Evolutionary conservation across 495 filamentous ascomycete genomes (phyloP).

Genomic region (Parachaetomium inaequale): DNA sequence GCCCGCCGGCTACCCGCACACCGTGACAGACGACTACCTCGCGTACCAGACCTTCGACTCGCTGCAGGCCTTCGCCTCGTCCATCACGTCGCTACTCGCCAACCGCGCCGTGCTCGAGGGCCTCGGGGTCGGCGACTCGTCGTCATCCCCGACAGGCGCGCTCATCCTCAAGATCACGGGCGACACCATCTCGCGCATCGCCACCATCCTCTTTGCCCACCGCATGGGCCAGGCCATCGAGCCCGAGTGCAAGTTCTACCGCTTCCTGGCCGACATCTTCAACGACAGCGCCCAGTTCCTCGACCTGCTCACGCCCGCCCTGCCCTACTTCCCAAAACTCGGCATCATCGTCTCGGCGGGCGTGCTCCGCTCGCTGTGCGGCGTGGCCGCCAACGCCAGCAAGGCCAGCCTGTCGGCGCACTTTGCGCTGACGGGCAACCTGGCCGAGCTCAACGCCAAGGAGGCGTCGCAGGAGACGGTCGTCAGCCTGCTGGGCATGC

Average conservation of each 20-base stretch:
- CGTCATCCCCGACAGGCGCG: conserved; percentile 80
- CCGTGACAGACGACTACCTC: conserved; percentile 85
- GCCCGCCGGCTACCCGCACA: conserved; percentile 88
- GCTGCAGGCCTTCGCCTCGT: conserved; percentile 91
- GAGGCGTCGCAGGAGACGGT: conserved; percentile 96
- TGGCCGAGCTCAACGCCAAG: conserved; percentile 92
- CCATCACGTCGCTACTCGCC: conserved; percentile 82
- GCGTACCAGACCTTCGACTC: conserved; percentile 73
- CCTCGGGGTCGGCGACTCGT: conserved; percentile 84
- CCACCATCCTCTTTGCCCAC: conserved; percentile 90
- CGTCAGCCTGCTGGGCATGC: conserved; percentile 85
- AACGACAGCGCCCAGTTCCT: conserved; percentile 89
- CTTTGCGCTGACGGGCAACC: conserved; percentile 83
- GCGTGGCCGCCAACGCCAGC: conserved; percentile 81
- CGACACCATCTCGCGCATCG: conserved; percentile 77
- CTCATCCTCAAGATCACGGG: conserved; percentile 83
- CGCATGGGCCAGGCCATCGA: conserved; percentile 81
- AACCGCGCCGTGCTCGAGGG: conserved; percentile 89
- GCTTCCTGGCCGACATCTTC: conserved; percentile 85
- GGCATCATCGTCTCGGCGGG: conserved; percentile 70
- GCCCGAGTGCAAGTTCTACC: conserved; percentile 91
- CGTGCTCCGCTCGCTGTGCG: conserved; percentile 76
- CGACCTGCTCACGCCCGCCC: conserved; percentile 78
- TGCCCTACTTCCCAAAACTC: conserved; percentile 66
- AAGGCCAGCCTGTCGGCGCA: conserved; percentile 91